Percentiles rank a stretch among this genome's conserved stretches.
Evolutionary conservation across 306 rosid species (phyloP).

Genomic region (Vicia villosa): DNA sequence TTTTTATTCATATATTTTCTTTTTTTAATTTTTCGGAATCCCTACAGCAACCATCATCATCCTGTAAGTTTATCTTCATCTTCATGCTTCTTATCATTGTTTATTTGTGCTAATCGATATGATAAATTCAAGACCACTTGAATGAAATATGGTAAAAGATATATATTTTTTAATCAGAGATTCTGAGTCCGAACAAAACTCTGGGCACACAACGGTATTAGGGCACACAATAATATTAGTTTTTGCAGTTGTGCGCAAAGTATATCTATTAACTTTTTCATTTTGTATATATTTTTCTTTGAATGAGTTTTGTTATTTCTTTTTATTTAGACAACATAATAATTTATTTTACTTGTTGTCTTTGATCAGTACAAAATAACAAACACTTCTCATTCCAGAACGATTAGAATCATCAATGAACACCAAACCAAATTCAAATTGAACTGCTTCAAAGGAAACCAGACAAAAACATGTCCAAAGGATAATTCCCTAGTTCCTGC

Average conservation of each 20-base stretch:
- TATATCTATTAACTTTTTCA: too few species aligned
- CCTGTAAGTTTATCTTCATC: background rate
- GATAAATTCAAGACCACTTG: too few species aligned
- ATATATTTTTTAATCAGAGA: too few species aligned
- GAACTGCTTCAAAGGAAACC: conserved; percentile 19
- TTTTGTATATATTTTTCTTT: too few species aligned
- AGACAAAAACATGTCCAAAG: background rate
- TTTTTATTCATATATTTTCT: background rate
- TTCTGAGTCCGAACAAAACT: too few species aligned
- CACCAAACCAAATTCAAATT: background rate
- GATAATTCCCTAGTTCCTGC: background rate
- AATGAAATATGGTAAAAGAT: too few species aligned
- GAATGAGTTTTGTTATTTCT: too few species aligned
- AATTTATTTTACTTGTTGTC: background rate
- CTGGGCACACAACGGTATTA: too few species aligned
- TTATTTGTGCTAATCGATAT: background rate
- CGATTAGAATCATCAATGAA: background rate
- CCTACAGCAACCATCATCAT: background rate
- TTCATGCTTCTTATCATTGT: background rate
- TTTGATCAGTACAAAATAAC: conserved; percentile 31
- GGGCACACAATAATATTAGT: too few species aligned
- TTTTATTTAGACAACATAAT: background rate
- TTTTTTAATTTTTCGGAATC: background rate
- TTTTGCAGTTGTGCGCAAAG: too few species aligned
- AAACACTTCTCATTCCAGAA: conserved; percentile 9